Evolutionary conservation across 257 asterid species (phyloP), one percentile per base, ranked within the genome.

Genomic region (Salvia hispanica): DNA sequence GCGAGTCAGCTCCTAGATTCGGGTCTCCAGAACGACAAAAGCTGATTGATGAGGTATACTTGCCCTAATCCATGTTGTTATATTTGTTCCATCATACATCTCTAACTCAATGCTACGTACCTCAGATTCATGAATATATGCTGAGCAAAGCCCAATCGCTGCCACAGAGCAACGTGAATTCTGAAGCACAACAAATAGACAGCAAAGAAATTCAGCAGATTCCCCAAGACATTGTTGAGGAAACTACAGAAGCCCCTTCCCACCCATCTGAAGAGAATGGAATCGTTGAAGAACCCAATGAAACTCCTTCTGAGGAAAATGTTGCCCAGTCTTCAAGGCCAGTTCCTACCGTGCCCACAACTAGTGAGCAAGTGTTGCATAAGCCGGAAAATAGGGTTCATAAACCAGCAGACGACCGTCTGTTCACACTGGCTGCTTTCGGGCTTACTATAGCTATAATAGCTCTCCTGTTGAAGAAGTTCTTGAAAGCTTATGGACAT

Each of bases 391-490:
- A 69, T 15, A 68, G 75, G 69, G 82, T 66, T 67, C 83, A 81
- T 8, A 84, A 83, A 66, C 95, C 64, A 53, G 83, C 82, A 5
- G 85, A 81, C 52, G 98, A 89, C 54, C 88, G 96, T 11, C 25
- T 92, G 62, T 85, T 87, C 74, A 91, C 95, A 43, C 82, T 86
- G 95, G 98, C 96, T 33, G 95, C 94, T 53, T 78, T 89, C 11
- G 98, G 84, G 72, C 92, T 92, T 28, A 81, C 94, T 70, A 52
- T 92, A 66, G 96, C 98, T 51, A 89, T 92, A 54, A 77, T 81
- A n/a, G 85, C 88, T 59, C 92, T 91, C 54, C 72, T 92, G 71
- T 70, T 92, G 80, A 92, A 89, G 88, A 92, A 89, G 79, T 89
- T 85, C 76, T 73, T 92, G 83, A 92, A 85, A 83, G 90, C 96